Evolutionary conservation across 768 basidiomycete genomes (phyloP), one percentile per base, ranked within the genome.

Genomic region (Hysterangium stoloniferum): DNA sequence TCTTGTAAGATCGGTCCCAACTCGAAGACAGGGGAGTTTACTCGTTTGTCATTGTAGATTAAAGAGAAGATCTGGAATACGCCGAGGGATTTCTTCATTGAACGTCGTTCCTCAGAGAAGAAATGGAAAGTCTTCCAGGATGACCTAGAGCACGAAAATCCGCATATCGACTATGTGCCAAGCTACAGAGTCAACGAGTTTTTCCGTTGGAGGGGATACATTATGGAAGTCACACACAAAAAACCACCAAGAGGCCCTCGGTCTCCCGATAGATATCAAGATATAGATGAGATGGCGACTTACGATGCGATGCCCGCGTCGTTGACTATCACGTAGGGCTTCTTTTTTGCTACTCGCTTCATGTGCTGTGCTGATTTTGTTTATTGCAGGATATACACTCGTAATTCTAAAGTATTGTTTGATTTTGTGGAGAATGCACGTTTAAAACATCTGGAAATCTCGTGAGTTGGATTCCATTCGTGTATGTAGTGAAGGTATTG

Each of bases 191-290:
- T 54, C 6, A 69, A 72, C 4, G 72, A 74, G 35, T 58, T 74
- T 6, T 74, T 74, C 55, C 59, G 66, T 27, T 74, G 71, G 71
- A 66, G 64, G 24, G 71, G 69, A 0, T 69, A 71, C 56, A 73
- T 68, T 71, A 24, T 55, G 6, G 56, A 57, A 44, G n/a, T 69
- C 72, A 27, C 31, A 8, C 29, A 28, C 12, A 20, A 20, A 4
- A 36, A 48, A 35, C 7, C 13, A 12, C 22, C 27, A 22, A 3
- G 15, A 15, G 34, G 12, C 9, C 22, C n/a, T 22, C 47, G 33
- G 27, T 28, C 47, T n/a, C n/a, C n/a, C n/a, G n/a, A n/a, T n/a
- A n/a, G n/a, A n/a, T 34, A 4, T 36, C 17, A 48, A 35, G 19
- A 15, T 11, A 36, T 17, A 22, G 12, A 12, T 4, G 4, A 35